These are phyloP conservation scores for Elaeis guineensis DNA, from an alignment of 176 grass and related monocot genomes.

Conservation along the genomic window DNA sequence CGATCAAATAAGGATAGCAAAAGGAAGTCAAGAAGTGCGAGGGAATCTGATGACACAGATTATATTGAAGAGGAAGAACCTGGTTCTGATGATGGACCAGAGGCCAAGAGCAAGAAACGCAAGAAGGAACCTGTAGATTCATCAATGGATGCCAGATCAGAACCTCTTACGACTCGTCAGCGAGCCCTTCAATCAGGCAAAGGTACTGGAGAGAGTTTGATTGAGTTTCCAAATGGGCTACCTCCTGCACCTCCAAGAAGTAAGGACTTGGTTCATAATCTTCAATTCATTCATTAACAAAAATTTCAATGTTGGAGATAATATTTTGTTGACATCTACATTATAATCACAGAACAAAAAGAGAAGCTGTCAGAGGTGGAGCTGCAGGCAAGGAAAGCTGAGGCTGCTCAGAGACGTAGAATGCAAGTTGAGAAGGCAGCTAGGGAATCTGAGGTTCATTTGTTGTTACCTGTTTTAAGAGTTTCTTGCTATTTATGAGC, in stretches of 20 bases:
- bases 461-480: background rate
- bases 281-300: no score
- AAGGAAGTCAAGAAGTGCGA: constrained; percentile 31
- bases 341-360: constrained; percentile 46
- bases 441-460: constrained; percentile 61
- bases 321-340: background rate
- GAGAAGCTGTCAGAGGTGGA: constrained; percentile 60
- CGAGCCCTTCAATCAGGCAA: constrained; percentile 76
- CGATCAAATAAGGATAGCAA: constrained; percentile 32
- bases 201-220: constrained; percentile 32
- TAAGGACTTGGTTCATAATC: constrained; percentile 13
- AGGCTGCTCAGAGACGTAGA: constrained; percentile 60
- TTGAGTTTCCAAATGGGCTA: constrained; percentile 64
- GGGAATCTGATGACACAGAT: constrained; percentile 35
- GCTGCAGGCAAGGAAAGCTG: constrained; percentile 60
- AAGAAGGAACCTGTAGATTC: constrained; percentile 25
- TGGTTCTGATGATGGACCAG: constrained; percentile 32
- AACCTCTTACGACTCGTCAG: constrained; percentile 61
- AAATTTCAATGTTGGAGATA: background rate
- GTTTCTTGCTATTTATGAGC: no score
- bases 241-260: constrained; percentile 52
- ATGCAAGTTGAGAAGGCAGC: constrained; percentile 69
- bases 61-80: constrained; percentile 51
- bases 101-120: constrained; percentile 25
- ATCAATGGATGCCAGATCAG: constrained; percentile 26